These are phyloP conservation scores for Mycena vitilis DNA, from an alignment of 768 basidiomycete genomes.

Conservation along the genomic window DNA sequence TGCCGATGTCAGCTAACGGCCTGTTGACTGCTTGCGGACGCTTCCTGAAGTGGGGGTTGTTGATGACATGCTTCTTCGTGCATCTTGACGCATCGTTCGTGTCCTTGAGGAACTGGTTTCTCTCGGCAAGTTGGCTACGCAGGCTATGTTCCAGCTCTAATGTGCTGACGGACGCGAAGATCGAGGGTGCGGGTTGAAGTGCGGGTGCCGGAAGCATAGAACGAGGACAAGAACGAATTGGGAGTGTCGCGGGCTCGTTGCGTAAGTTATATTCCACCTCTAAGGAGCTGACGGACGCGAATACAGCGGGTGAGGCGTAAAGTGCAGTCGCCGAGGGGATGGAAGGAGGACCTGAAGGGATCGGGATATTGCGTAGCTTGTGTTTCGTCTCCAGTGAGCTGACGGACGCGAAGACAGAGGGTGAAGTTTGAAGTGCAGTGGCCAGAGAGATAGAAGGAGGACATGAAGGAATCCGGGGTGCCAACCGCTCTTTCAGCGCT, in stretches of 20 bases:
- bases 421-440: neutral
- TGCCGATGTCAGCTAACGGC: constrained; percentile 10
- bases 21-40: neutral
- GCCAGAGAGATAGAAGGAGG: neutral
- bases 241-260: too few relatives aligned
- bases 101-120: neutral
- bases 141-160: constrained; percentile 17
- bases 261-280: too few relatives aligned
- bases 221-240: neutral
- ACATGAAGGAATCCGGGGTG: too few relatives aligned
- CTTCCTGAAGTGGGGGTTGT: neutral
- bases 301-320: neutral
- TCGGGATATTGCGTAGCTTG: too few relatives aligned
- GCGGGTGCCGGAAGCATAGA: neutral
- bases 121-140: constrained; percentile 11
- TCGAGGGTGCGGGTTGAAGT: neutral
- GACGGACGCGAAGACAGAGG: constrained; percentile 9
- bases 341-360: neutral
- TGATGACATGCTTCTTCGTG: neutral
- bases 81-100: neutral
- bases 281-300: neutral
- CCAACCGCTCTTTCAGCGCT: too few relatives aligned
- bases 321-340: neutral
- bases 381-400: too few relatives aligned
- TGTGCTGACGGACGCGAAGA: constrained; percentile 20